A percentile compares a stretch with the other conserved stretches of the same genome.
phyloP scores from a whole-genome alignment of 805 yeast species.

The Dipodascus albidus region DNA sequence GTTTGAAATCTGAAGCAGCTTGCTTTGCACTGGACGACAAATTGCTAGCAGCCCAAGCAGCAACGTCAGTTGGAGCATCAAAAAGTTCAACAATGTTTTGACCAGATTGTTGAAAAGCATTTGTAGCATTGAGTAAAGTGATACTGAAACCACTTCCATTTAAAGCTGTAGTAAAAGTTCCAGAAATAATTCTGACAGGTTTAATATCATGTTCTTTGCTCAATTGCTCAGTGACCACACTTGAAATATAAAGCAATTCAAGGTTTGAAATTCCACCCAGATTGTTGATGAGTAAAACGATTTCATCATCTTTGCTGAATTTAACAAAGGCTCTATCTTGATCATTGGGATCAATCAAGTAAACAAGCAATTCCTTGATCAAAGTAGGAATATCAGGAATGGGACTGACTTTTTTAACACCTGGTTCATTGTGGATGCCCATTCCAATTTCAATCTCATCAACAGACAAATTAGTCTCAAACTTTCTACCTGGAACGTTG shows the following conservation, averaged over 20 bases:
- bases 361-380: constrained; percentile 43
- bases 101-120: constrained; percentile 31
- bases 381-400: constrained; percentile 63
- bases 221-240: constrained; percentile 43
- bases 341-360: constrained; percentile 53
- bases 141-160: constrained; percentile 89
- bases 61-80: constrained; percentile 65
- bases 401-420: constrained; percentile 50
- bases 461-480: constrained; percentile 39
- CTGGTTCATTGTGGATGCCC: constrained; percentile 96
- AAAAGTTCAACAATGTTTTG: constrained; percentile 39
- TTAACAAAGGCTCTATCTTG: constrained; percentile 72
- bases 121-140: constrained; percentile 62
- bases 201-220: constrained; percentile 37
- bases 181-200: constrained; percentile 62
- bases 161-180: constrained; percentile 79
- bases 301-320: constrained; percentile 46
- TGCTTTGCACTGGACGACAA: constrained; percentile 18
- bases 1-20: constrained; percentile 10
- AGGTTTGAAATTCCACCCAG: constrained; percentile 82
- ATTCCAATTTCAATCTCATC: constrained; percentile 81
- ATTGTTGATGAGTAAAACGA: constrained; percentile 65
- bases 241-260: constrained; percentile 63
- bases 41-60: constrained; percentile 61
- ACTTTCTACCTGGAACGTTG: constrained; percentile 73